A percentile compares a stretch with the other conserved stretches of the same genome.
Evolutionary conservation across 1,284 basidiomycete genomes (phyloP).

Genomic region (Naganishia cerealis): DNA sequence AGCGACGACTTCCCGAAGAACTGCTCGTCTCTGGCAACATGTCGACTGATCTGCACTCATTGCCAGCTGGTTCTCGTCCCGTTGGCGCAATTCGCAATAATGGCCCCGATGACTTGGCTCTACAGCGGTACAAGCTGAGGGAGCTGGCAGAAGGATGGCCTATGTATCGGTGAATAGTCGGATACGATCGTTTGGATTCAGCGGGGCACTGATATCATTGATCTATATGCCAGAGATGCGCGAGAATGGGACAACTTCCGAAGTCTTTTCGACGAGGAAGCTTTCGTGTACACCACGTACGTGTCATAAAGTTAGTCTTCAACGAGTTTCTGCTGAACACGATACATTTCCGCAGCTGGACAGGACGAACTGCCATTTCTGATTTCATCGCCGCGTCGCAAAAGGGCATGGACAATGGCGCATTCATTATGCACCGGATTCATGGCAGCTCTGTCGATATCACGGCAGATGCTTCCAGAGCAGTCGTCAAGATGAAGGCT

Average conservation of each 20-base stretch:
- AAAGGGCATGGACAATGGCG: constrained; percentile 27
- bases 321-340: background rate
- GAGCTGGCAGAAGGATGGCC: constrained; percentile 29
- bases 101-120: constrained; percentile 19
- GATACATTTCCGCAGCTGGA: constrained; percentile 7
- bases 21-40: background rate
- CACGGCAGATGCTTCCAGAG: constrained; percentile 18
- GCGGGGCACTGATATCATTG: background rate
- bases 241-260: constrained; percentile 24
- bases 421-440: constrained; percentile 28
- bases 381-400: constrained; percentile 23
- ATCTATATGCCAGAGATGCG: constrained; percentile 2
- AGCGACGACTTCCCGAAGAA: background rate
- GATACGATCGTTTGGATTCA: background rate
- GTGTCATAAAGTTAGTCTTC: background rate
- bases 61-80: constrained; percentile 20
- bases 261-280: constrained; percentile 25
- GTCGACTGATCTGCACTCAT: constrained; percentile 20
- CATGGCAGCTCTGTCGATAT: constrained; percentile 26
- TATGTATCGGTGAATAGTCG: constrained; percentile 16
- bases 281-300: constrained; percentile 26
- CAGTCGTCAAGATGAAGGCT: constrained; percentile 28
- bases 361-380: constrained; percentile 14
- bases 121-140: constrained; percentile 22
- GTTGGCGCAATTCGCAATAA: constrained; percentile 14